phyloP scores from a whole-genome alignment of 225 moss, liverwort and hornwort species.

The Marchantia paleacea region DNA sequence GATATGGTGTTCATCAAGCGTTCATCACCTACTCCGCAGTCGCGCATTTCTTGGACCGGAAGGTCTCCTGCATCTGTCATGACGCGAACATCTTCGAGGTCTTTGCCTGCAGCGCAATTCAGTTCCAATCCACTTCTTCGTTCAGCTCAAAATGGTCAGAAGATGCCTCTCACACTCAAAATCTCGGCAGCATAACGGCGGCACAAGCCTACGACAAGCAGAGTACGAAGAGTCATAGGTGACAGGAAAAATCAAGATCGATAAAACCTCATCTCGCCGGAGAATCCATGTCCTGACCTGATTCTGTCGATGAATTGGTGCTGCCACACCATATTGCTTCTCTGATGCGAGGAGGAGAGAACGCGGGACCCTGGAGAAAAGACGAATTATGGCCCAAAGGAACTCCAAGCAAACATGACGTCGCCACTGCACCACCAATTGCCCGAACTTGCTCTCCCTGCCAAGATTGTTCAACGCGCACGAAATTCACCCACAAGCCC shows the following conservation, averaged over 20 bases:
- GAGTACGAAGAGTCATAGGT: background rate
- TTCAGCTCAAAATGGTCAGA: conserved; percentile 7
- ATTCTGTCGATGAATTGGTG: conserved; percentile 88
- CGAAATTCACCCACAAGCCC: no score
- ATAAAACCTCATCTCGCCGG: no score
- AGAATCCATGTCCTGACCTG: conserved; percentile 33
- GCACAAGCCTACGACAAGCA: background rate
- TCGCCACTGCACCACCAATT: conserved; percentile 68
- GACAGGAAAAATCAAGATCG: background rate
- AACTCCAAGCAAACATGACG: conserved; percentile 86
- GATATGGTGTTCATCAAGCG: conserved; percentile 78
- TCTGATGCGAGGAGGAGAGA: conserved; percentile 89
- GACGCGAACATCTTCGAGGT: conserved; percentile 67
- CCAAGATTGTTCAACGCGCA: background rate
- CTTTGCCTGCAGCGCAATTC: conserved; percentile 54
- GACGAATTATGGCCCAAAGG: conserved; percentile 97
- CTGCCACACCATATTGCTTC: conserved; percentile 99
- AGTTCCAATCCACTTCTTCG: conserved; percentile 10
- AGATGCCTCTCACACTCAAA: background rate
- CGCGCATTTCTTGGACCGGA: conserved; percentile 93
- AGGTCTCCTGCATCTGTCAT: conserved; percentile 92
- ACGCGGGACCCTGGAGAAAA: conserved; percentile 94
- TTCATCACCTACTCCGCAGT: conserved; percentile 72
- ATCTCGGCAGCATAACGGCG: no score
- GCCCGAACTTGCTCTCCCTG: conserved; percentile 77